Evolutionary conservation across 2,329 filamentous ascomycete species (phyloP).

Genomic region (Pseudopyricularia javanii): DNA sequence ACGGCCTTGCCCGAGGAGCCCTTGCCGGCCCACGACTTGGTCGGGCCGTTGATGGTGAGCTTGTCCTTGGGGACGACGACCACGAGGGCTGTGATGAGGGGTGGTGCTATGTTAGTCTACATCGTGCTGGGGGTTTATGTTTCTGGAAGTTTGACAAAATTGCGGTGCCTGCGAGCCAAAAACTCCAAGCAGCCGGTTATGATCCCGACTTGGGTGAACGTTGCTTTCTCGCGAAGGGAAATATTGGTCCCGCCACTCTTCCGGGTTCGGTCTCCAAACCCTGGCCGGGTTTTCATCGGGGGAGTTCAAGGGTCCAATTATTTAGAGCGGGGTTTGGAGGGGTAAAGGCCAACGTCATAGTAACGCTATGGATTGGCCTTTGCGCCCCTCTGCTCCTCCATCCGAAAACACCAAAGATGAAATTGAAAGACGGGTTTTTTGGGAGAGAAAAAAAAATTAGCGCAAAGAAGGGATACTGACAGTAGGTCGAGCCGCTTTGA

Average conservation of each 20-base stretch:
- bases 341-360: neutral
- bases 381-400: neutral
- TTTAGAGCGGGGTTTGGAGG: neutral
- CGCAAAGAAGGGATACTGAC: slow-evolving; percentile 22
- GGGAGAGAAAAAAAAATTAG: neutral
- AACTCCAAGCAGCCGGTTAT: too few species aligned
- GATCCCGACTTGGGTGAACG: too few species aligned
- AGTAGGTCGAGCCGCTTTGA: slow-evolving; percentile 57
- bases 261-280: neutral
- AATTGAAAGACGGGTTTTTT: neutral
- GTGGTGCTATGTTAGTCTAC: neutral
- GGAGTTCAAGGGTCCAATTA: neutral
- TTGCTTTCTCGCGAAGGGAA: too few species aligned
- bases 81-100: slow-evolving; percentile 44
- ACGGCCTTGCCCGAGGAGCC: slow-evolving; percentile 50
- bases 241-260: neutral
- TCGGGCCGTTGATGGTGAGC: slow-evolving; percentile 48
- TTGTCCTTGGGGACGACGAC: slow-evolving; percentile 54
- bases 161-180: too few species aligned
- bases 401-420: neutral
- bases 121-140: too few species aligned
- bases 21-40: slow-evolving; percentile 50
- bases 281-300: neutral
- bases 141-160: too few species aligned
- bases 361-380: neutral